Evolutionary conservation across 2,329 filamentous ascomycete species (phyloP).

Genomic region (Sporothrix luriei): DNA sequence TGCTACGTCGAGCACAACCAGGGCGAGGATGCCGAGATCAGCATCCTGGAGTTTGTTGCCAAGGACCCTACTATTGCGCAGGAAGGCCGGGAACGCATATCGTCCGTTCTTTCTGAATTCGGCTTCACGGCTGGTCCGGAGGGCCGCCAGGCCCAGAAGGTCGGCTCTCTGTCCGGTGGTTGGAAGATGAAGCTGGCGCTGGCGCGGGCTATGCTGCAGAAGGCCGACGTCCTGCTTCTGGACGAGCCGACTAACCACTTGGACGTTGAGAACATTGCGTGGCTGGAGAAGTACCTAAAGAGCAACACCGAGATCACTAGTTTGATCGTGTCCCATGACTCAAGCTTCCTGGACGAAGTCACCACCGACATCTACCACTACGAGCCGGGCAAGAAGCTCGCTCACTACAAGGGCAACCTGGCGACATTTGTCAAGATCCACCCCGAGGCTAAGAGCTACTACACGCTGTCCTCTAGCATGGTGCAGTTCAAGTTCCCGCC

Average conservation of each 20-base stretch:
- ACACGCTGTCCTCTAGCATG: constrained; percentile 84
- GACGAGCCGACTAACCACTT: constrained; percentile 99
- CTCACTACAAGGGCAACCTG: constrained; percentile 80
- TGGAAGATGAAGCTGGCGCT: constrained; percentile 99
- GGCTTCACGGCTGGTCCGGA: constrained; percentile 90
- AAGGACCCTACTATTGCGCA: constrained; percentile 85
- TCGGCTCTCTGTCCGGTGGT: constrained; percentile 92
- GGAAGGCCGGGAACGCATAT: constrained; percentile 79
- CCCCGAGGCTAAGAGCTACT: constrained; percentile 96
- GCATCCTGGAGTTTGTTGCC: constrained; percentile 87
- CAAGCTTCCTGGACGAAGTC: constrained; percentile 92
- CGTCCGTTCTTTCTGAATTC: constrained; percentile 81
- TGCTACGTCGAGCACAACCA: constrained; percentile 99
- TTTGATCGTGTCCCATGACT: constrained; percentile 98
- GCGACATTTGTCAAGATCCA: constrained; percentile 82
- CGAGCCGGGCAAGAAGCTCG: constrained; percentile 91
- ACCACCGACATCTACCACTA: constrained; percentile 99
- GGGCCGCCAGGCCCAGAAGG: constrained; percentile 83
- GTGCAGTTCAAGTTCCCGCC: constrained; percentile 98
- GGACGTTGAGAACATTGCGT: constrained; percentile 93
- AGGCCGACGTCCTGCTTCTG: constrained; percentile 91
- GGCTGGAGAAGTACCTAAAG: constrained; percentile 94
- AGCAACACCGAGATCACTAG: constrained; percentile 95
- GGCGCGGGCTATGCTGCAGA: constrained; percentile 93
- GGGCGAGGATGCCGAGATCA: constrained; percentile 94